A percentile compares a stretch with the other conserved stretches of the same genome.
Evolutionary conservation across 768 basidiomycete genomes (phyloP).

Genomic region (Rhodosporidiobolus sp.): DNA sequence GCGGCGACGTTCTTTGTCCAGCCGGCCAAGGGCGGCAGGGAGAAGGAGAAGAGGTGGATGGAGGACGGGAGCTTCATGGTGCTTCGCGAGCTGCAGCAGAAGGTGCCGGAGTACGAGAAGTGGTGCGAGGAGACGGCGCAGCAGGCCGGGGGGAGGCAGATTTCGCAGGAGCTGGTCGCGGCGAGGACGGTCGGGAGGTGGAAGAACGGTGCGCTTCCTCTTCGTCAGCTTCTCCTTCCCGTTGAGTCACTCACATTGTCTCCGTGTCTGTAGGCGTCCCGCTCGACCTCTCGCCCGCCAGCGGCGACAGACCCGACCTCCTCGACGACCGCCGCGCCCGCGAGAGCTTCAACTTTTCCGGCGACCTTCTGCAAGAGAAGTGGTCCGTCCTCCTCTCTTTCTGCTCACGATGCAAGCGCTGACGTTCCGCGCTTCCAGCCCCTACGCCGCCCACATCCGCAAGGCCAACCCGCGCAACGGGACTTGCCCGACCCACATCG

Average conservation of each 20-base stretch:
- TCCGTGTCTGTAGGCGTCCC: slow-evolving; percentile 50
- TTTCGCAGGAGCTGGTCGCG: background rate
- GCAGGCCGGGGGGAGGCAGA: too few species aligned
- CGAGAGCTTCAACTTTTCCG: slow-evolving; percentile 52
- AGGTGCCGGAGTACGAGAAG: slow-evolving; percentile 57
- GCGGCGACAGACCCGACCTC: slow-evolving; percentile 53
- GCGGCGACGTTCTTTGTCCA: slow-evolving; percentile 32
- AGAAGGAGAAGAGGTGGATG: slow-evolving; percentile 50
- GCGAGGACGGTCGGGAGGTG: slow-evolving; percentile 9
- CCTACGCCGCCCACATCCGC: slow-evolving; percentile 42
- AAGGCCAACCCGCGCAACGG: slow-evolving; percentile 50
- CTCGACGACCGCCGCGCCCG: slow-evolving; percentile 51
- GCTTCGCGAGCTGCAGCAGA: slow-evolving; percentile 58
- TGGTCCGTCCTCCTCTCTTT: background rate
- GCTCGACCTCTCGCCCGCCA: slow-evolving; percentile 52
- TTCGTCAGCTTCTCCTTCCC: background rate
- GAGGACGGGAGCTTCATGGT: slow-evolving; percentile 58
- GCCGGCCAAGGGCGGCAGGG: background rate
- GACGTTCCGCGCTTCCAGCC: background rate
- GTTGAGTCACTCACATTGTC: background rate
- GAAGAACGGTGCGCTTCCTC: slow-evolving; percentile 2
- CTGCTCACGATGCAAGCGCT: background rate
- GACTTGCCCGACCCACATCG: slow-evolving; percentile 44
- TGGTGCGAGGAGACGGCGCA: slow-evolving; percentile 43
- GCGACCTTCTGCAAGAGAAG: slow-evolving; percentile 52